Evolutionary conservation across 495 filamentous ascomycete genomes (phyloP).

Genomic region (Trichoderma reesei): DNA sequence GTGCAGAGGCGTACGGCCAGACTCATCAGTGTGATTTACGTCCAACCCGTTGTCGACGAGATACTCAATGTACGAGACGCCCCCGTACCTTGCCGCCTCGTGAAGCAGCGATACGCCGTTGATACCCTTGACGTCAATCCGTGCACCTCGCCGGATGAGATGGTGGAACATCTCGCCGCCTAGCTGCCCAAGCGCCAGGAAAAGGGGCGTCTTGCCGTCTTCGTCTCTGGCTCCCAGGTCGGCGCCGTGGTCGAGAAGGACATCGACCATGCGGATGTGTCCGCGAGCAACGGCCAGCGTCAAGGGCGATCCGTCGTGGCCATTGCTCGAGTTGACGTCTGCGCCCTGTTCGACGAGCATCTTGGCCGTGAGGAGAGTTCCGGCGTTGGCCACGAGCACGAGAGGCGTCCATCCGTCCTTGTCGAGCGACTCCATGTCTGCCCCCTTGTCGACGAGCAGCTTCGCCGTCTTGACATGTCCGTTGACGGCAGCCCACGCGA

Average conservation of each 20-base stretch:
- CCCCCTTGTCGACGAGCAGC: background rate
- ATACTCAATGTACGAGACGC: background rate
- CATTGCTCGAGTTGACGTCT: background rate
- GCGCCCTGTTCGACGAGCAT: background rate
- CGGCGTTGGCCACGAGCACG: background rate
- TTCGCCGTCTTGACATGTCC: background rate
- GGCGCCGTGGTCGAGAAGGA: background rate
- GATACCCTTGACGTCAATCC: background rate
- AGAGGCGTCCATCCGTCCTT: background rate
- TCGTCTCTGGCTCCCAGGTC: background rate
- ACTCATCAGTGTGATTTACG: background rate
- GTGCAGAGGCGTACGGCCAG: background rate
- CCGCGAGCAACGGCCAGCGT: background rate
- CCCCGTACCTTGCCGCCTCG: background rate
- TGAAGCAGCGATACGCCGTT: background rate
- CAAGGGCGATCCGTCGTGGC: background rate
- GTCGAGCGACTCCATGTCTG: background rate
- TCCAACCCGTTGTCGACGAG: background rate
- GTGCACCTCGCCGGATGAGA: background rate
- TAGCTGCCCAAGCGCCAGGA: background rate
- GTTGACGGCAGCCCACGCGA: background rate
- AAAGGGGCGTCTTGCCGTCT: background rate
- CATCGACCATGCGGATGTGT: background rate
- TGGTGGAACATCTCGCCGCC: background rate
- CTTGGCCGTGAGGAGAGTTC: background rate